phyloP scores from a whole-genome alignment of 129 eudicot genomes.

The Oenanthe sinensis region DNA sequence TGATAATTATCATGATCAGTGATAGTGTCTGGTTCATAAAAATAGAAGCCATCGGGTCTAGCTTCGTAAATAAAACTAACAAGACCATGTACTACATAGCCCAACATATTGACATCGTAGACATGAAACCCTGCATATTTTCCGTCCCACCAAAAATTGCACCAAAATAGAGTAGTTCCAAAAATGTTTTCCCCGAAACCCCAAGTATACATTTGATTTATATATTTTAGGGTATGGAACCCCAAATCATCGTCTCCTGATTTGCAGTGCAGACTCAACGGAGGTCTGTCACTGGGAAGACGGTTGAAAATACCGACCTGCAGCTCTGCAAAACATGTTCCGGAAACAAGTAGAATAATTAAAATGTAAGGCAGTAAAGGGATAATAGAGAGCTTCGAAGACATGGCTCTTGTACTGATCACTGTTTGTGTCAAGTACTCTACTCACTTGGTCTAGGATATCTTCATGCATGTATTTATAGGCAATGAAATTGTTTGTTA shows the following conservation, averaged over 20 bases:
- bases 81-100: not conserved
- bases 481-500: not conserved
- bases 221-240: not conserved
- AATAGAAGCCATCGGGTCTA: slow-evolving; percentile 1
- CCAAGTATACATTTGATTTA: not conserved
- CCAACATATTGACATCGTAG: not conserved
- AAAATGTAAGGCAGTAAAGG: not conserved
- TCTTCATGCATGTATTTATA: not conserved
- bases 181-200: not conserved
- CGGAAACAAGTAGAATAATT: not conserved
- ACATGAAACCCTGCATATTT: not conserved
- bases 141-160: not conserved
- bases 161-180: not conserved
- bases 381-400: not conserved
- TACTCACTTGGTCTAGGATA: not conserved
- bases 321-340: not conserved
- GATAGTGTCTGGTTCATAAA: not conserved
- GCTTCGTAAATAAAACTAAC: not conserved
- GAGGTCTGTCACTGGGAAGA: not conserved
- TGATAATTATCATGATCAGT: not conserved
- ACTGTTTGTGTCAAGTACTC: no score
- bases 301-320: not conserved
- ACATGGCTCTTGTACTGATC: not conserved
- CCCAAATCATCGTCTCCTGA: not conserved
- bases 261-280: not conserved